Evolutionary conservation across 2,329 filamentous ascomycete species (phyloP), one percentile per base, ranked within the genome.

Genomic region (Pseudogymnoascus sp.): DNA sequence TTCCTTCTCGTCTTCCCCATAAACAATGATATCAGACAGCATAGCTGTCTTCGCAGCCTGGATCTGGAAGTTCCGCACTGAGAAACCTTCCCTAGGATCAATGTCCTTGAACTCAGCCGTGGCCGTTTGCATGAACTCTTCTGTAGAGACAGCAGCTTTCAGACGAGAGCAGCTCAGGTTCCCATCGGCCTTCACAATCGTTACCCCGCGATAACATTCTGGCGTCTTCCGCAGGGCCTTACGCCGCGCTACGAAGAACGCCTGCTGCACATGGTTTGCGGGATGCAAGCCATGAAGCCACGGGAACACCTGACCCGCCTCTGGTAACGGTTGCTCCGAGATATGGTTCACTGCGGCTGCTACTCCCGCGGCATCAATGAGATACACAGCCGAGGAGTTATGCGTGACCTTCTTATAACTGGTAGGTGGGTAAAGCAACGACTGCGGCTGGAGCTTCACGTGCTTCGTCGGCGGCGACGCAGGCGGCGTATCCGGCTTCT

Each of bases 51-150:
- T 99, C 64, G 89, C 89, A 0, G 90, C 84, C 75, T 99, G 95
- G 40, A 97, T 97, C 70, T 97, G 93, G 72, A 99, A 99, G 74
- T 97, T 97, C 53, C 95, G 86, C 47, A 97, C 93, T 4, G 91
- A 96, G 73, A 97, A 97, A 7, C 95, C 95, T 68, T 96, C 90
- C 63, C 79, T 83, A 1, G 95, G 95, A 72, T 99, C 95, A 42
- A 88, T 83, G 47, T 96, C 90, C 65, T 92, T 78, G 72, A 99
- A 96, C 21, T 86, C 81, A 50, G 82, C 76, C 14, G 11, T 78
- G 75, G n/a, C 75, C 72, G n/a, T 71, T 38, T 85, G 81, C 64
- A 97, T 75, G 50, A 97, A 81, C 74, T 97, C 95, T 1, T 90
- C 84, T 0, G 92, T 89, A 2, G 88, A 82, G 68, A 97, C 84